Base-by-base conservation (phyloP, 305 asterid genomes). In the Fraxinus greggii region DNA sequence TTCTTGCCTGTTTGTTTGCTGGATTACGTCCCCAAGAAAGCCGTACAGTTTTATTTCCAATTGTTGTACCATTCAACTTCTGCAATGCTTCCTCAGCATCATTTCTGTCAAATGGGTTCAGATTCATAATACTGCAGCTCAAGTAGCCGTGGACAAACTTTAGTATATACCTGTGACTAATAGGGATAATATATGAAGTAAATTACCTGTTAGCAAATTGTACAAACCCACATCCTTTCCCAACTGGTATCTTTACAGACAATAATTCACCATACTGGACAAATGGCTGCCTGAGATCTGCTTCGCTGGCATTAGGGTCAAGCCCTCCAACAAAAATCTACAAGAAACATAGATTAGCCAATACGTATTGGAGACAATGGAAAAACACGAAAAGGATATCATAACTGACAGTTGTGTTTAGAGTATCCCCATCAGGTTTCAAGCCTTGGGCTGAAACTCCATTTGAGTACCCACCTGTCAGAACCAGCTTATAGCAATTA, bases 281-380 rank as follows among this genome's bases (percentile, higher is more conserved):
- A 86, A 95, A 95, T 36, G 94, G 94, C 76, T 92, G 98, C 89
- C 89, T 94, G 78, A 95, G 95, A 88, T 95, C 97, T 81, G 93
- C 98, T 56, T 94, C 99, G 65, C 90, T 88, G 7, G 89, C 97
- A 76, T 87, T 90, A 26, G 97, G 92, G 87, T 95, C 99, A 32
- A 95, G 97, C 61, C 99, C 98, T 86, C 99, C 99, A 81, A 95
- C 99, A 90, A 95, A 95, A 75, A 95, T 95, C 99, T 94, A 92
- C 12, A 54, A 5, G 65, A n/a, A n/a, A n/a, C 51, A 26, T 48
- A 12, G 26, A 76, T 90, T 78, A 90, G 83, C 83, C 67, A 31
- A 85, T 72, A 40, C 42, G 75, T 59, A 69, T 13, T 17, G 24
- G 48, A 63, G 38, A 10, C 23, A 35, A 9, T 15, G 38, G 3